Conservation (phyloP, 176 grass and related monocot genomes). For the Juncus effusus region DNA sequence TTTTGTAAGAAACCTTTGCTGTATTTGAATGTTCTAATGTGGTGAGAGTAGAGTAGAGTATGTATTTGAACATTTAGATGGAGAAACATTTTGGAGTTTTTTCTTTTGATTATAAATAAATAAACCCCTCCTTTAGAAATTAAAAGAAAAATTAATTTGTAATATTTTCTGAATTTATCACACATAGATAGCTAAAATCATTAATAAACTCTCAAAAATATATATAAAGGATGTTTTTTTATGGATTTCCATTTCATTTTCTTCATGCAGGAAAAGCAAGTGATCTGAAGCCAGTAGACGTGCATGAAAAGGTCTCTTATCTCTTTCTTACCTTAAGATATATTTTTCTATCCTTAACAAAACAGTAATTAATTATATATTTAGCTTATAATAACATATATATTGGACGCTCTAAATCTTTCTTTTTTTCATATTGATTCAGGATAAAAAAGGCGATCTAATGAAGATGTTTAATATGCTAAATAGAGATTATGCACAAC, state of each 20-base stretch:
- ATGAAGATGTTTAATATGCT: constrained; percentile 47
- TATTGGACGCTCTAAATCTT: neutral
- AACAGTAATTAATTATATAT: neutral
- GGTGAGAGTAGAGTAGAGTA: neutral
- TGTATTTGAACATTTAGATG: neutral
- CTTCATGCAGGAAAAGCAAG: constrained; percentile 20
- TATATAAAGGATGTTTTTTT: too few species aligned
- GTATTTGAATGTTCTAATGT: neutral
- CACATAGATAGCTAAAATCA: too few species aligned
- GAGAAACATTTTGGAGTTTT: neutral
- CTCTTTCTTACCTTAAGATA: neutral
- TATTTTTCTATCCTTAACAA: neutral
- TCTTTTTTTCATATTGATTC: too few species aligned
- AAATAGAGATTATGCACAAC: constrained; percentile 37
- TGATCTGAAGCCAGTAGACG: constrained; percentile 9
- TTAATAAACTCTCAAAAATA: too few species aligned
- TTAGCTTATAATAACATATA: constrained; percentile 4
- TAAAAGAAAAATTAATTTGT: too few species aligned
- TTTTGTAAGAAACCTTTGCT: neutral
- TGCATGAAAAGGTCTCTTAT: constrained; percentile 15
- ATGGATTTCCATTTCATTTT: constrained; percentile 1
- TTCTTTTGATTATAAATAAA: constrained; percentile 4
- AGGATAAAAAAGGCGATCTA: constrained; percentile 8
- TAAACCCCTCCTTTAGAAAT: neutral
- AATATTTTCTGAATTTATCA: too few species aligned